A percentile compares a stretch with the other conserved stretches of the same genome.
These are phyloP conservation scores for Nakazawaea sp. DNA, from an alignment of 805 yeast genomes.

Conservation along the genomic window DNA sequence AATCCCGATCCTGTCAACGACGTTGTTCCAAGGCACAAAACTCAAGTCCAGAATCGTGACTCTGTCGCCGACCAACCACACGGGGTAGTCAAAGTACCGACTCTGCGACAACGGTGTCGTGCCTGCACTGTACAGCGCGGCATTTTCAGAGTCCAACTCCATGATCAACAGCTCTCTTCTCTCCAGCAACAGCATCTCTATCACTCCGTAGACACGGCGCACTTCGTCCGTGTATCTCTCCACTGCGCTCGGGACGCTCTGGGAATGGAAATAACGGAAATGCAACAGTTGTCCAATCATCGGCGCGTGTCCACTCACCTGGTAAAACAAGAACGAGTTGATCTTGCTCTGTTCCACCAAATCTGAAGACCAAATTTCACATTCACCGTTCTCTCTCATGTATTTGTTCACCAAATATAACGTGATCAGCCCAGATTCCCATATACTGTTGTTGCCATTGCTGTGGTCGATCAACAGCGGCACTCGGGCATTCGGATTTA, in stretches of 20 bases:
- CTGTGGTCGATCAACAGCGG: constrained; percentile 91
- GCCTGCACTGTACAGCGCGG: constrained; percentile 82
- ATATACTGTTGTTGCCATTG: constrained; percentile 69
- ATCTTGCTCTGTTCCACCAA: constrained; percentile 78
- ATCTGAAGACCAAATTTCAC: constrained; percentile 76
- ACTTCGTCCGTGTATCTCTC: constrained; percentile 91
- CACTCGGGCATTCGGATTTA: constrained; percentile 93
- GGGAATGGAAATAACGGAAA: constrained; percentile 84
- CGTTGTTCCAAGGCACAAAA: constrained; percentile 96
- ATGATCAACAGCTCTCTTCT: constrained; percentile 82
- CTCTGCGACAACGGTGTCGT: constrained; percentile 82
- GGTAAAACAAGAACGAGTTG: constrained; percentile 86
- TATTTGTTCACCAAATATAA: constrained; percentile 71
- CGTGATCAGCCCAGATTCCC: constrained; percentile 95
- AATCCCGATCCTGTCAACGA: constrained; percentile 87
- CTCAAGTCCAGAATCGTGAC: constrained; percentile 77
- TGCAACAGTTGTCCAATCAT: constrained; percentile 97
- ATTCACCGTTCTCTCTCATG: constrained; percentile 54
- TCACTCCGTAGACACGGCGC: constrained; percentile 85
- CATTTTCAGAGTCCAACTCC: constrained; percentile 84
- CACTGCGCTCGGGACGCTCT: constrained; percentile 80
- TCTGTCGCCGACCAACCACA: constrained; percentile 87
- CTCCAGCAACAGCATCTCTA: constrained; percentile 93
- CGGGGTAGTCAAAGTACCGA: constrained; percentile 85
- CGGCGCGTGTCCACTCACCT: constrained; percentile 97